Base-by-base conservation (phyloP, 345 rosid genomes). In the Carallia pectinifolia region DNA sequence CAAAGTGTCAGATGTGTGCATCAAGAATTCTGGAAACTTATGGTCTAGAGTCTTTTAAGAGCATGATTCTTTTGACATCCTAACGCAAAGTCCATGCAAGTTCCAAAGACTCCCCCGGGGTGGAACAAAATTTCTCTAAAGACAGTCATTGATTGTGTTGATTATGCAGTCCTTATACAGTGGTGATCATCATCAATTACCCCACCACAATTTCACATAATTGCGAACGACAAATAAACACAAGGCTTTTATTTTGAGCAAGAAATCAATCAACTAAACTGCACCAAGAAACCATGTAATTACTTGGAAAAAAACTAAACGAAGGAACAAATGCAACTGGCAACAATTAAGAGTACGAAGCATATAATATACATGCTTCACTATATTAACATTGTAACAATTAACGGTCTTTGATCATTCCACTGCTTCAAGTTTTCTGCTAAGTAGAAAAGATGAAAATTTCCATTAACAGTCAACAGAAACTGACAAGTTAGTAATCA, bases 401-500 rank as follows among this genome's bases (percentile, higher is more conserved):
- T 62, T 38, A 2, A 48, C 47, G 67, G 6, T 16, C 56, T 40
- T 44, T 72, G 17, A 65, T 48, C 44, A 36, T 39, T 53, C 40
- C 12, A 55, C 30, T 62, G 40, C 55, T 64, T 39, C 63, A 33
- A 56, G 17, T 15, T 39, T 47, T 7, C 63, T 16, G 15, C 31
- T 3, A 6, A 59, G 52, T 6, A 34, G 33, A 33, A 64, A 19
- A 31, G 52, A 10, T 15, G 12, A 6, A 56, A 16, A 8, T 50
- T 69, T 34, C 7, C 58, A 47, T 47, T 36, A 38, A 72, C 30
- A 18, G 10, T 27, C 30, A 62, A 69, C 9, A 33, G 44, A 62
- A 61, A 50, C 31, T 37, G 34, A 59, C 60, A 64, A 44, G 58
- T 65, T 16, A 72, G 59, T 59, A 52, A 72, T 58, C 50, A 38